Evolutionary conservation across 2,329 filamentous ascomycete genomes (phyloP).

Genomic region (Capronia americana): DNA sequence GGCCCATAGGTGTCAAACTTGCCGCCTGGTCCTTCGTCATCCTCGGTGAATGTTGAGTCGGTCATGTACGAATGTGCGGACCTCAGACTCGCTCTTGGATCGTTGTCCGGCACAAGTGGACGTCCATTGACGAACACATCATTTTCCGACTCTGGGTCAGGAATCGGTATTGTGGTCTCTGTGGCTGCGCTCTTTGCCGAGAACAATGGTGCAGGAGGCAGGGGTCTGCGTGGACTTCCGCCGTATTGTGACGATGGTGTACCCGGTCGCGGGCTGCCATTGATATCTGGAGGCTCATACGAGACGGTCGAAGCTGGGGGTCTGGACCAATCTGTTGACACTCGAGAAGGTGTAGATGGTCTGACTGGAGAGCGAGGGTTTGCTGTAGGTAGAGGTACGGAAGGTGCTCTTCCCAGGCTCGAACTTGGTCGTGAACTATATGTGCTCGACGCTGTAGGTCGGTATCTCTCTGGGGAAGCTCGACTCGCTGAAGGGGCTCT

Average conservation of each 20-base stretch:
- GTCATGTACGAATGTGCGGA: slow-evolving; percentile 70
- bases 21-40: slow-evolving; percentile 53
- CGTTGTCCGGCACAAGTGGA: slow-evolving; percentile 58
- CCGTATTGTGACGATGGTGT: slow-evolving; percentile 90
- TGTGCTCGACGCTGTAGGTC: slow-evolving; percentile 44
- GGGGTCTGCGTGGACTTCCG: slow-evolving; percentile 81
- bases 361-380: slow-evolving; percentile 53
- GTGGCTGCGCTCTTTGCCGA: slow-evolving; percentile 55
- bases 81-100: slow-evolving; percentile 62
- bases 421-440: slow-evolving; percentile 50
- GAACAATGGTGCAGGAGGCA: slow-evolving; percentile 89
- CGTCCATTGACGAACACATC: slow-evolving; percentile 72
- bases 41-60: slow-evolving; percentile 64
- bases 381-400: slow-evolving; percentile 49
- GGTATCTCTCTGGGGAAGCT: slow-evolving; percentile 43
- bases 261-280: slow-evolving; percentile 87
- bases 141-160: slow-evolving; percentile 61
- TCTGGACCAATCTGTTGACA: slow-evolving; percentile 66
- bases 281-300: slow-evolving; percentile 87
- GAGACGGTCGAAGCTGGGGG: slow-evolving; percentile 73
- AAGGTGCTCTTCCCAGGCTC: slow-evolving; percentile 50
- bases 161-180: slow-evolving; percentile 73
- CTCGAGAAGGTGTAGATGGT: slow-evolving; percentile 62
- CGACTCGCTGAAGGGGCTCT: slow-evolving; percentile 38
- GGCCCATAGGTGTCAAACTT: slow-evolving; percentile 82